Evolutionary conservation across 495 filamentous ascomycete genomes (phyloP).

Genomic region (Jackrogersella multiformis): DNA sequence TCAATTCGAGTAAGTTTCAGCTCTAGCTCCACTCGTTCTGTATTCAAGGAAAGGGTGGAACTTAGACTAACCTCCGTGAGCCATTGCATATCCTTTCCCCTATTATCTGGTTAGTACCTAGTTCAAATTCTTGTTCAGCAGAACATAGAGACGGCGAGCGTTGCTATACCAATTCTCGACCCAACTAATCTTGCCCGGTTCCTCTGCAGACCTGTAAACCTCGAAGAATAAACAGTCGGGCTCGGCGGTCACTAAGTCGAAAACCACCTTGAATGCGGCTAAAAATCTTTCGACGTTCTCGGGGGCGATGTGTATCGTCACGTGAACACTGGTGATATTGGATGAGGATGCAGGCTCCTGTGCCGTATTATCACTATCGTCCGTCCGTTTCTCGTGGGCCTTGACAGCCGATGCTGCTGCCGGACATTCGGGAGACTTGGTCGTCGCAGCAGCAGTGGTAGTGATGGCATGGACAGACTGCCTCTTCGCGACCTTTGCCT

Average conservation of each 20-base stretch:
- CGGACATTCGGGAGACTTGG: conserved; percentile 8
- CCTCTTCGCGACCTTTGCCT: conserved; percentile 13
- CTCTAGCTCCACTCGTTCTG: background rate
- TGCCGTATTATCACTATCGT: background rate
- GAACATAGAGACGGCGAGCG: background rate
- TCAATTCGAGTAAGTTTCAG: conserved; percentile 14
- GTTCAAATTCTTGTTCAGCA: background rate
- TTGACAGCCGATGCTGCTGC: background rate
- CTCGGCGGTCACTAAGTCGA: conserved; percentile 55
- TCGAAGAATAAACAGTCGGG: conserved; percentile 62
- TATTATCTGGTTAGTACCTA: conserved; percentile 27
- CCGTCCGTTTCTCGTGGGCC: background rate
- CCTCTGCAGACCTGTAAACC: conserved; percentile 52
- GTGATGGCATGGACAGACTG: conserved; percentile 17
- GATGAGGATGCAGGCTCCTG: background rate
- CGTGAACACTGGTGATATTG: conserved; percentile 49
- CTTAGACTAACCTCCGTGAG: conserved; percentile 48
- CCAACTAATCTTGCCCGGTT: conserved; percentile 56
- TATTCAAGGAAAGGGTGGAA: background rate
- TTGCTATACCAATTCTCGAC: conserved; percentile 57
- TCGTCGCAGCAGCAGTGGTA: background rate
- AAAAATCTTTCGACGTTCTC: conserved; percentile 55
- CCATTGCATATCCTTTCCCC: conserved; percentile 52
- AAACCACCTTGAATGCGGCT: conserved; percentile 50
- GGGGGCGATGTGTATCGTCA: conserved; percentile 55